Conservation (phyloP, 1,284 basidiomycete genomes). For the Apiotrichum gracile region DNA sequence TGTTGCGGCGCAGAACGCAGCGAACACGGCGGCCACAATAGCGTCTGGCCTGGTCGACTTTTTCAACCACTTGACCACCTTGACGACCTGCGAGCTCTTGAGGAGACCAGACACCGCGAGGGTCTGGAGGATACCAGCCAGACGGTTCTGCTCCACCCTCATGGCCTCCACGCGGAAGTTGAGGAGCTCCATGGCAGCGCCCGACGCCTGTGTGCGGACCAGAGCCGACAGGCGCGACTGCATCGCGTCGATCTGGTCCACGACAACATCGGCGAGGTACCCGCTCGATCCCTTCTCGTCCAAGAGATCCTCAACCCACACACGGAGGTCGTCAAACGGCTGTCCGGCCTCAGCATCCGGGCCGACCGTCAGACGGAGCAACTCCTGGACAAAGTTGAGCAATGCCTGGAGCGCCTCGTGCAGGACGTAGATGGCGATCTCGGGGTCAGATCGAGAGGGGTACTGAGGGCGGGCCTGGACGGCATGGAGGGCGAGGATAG, state of each 20-base stretch:
- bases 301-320: constrained; percentile 32
- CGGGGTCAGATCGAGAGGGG: constrained; percentile 29
- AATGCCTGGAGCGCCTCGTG: constrained; percentile 29
- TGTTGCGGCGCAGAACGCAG: constrained; percentile 27
- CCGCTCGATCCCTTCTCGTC: constrained; percentile 24
- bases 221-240: constrained; percentile 24
- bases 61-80: constrained; percentile 40
- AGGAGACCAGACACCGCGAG: constrained; percentile 30
- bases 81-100: constrained; percentile 38
- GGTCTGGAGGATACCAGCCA: constrained; percentile 27
- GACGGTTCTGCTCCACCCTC: constrained; percentile 32
- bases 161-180: constrained; percentile 29
- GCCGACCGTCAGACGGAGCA: constrained; percentile 26
- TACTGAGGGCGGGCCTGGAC: constrained; percentile 29
- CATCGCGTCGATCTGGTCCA: constrained; percentile 31
- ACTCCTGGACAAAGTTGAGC: constrained; percentile 33
- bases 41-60: constrained; percentile 32
- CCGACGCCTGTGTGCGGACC: constrained; percentile 18
- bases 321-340: constrained; percentile 26
- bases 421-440: constrained; percentile 36
- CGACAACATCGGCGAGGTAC: constrained; percentile 33
- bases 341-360: constrained; percentile 19
- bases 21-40: constrained; percentile 25
- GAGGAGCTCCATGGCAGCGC: constrained; percentile 29
- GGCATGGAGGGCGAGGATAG: constrained; percentile 33